Conservation (phyloP, 257 asterid genomes). For the Penstemon barbatus region DNA sequence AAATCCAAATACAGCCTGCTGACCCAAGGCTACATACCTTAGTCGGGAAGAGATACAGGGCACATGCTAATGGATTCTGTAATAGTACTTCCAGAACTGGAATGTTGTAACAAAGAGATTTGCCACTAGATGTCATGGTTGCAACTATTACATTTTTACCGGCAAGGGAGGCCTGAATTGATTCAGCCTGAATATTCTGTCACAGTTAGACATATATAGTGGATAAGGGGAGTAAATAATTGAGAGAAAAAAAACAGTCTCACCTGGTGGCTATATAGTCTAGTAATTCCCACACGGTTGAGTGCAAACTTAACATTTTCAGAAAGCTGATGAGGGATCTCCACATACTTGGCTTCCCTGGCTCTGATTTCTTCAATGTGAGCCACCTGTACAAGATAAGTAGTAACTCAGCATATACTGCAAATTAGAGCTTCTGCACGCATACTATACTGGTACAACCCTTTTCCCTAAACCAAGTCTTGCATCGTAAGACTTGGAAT, state of each 20-base stretch:
- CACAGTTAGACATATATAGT: constrained; percentile 24
- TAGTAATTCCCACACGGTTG: constrained; percentile 60
- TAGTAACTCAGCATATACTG: constrained; percentile 19
- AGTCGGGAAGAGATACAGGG: constrained; percentile 90
- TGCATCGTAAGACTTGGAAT: constrained; percentile 19
- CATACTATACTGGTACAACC: constrained; percentile 21
- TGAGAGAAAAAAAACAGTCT: constrained; percentile 15
- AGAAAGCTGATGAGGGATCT: constrained; percentile 74
- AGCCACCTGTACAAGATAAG: constrained; percentile 63
- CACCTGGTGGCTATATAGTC: constrained; percentile 92
- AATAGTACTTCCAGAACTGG: constrained; percentile 83
- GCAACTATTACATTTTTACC: constrained; percentile 91
- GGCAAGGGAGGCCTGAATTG: constrained; percentile 83
- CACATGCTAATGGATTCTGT: constrained; percentile 68
- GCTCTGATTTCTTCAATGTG: constrained; percentile 73
- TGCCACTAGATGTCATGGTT: constrained; percentile 98
- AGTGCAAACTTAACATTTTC: constrained; percentile 64
- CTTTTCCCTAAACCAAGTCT: constrained; percentile 16
- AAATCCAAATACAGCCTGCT: constrained; percentile 22
- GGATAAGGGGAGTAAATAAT: constrained; percentile 18
- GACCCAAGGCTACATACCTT: constrained; percentile 52
- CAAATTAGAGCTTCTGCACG: constrained; percentile 20
- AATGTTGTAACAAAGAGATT: constrained; percentile 94
- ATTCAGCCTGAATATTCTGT: constrained; percentile 59
- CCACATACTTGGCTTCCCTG: constrained; percentile 68